phyloP scores from a whole-genome alignment of 352 stramenopile genomes.

The Globisporangium radiosum region DNA sequence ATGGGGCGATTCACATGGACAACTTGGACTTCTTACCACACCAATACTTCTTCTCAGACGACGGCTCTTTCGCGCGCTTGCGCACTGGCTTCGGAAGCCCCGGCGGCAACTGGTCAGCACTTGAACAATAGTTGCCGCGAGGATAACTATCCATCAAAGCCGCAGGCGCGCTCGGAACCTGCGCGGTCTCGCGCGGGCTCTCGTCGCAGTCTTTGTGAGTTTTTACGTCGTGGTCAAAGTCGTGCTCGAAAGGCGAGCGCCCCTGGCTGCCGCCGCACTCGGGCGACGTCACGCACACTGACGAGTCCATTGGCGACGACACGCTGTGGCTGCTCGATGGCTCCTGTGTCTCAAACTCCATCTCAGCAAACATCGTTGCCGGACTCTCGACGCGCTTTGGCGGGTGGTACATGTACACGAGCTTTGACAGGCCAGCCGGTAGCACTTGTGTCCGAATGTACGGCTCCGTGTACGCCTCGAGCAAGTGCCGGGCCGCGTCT shows the following conservation, averaged over 20 bases:
- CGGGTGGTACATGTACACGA: constrained; percentile 71
- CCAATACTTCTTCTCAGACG: constrained; percentile 40
- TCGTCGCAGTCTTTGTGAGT: constrained; percentile 39
- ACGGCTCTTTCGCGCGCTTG: constrained; percentile 41
- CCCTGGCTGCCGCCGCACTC: constrained; percentile 67
- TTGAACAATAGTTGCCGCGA: constrained; percentile 68
- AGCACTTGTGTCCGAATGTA: constrained; percentile 79
- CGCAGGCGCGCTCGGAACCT: constrained; percentile 27
- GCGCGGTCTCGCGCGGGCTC: constrained; percentile 40
- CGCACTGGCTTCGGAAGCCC: constrained; percentile 28
- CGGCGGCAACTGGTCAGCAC: constrained; percentile 63
- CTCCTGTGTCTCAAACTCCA: constrained; percentile 41
- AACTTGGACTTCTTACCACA: constrained; percentile 58
- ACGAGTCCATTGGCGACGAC: constrained; percentile 57
- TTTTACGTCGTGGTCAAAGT: constrained; percentile 68
- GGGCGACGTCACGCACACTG: constrained; percentile 64
- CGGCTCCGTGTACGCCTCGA: constrained; percentile 67
- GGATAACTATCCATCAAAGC: constrained; percentile 45
- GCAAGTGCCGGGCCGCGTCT: constrained; percentile 75
- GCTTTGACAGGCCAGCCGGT: constrained; percentile 56
- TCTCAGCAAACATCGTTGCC: constrained; percentile 24
- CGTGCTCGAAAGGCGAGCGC: constrained; percentile 62
- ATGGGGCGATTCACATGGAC: constrained; percentile 38
- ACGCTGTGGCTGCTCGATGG: constrained; percentile 19
- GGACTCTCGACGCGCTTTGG: constrained; percentile 49